Conservation (phyloP, 2,329 filamentous ascomycete genomes). For the Neophaeococcomyces aloes region DNA sequence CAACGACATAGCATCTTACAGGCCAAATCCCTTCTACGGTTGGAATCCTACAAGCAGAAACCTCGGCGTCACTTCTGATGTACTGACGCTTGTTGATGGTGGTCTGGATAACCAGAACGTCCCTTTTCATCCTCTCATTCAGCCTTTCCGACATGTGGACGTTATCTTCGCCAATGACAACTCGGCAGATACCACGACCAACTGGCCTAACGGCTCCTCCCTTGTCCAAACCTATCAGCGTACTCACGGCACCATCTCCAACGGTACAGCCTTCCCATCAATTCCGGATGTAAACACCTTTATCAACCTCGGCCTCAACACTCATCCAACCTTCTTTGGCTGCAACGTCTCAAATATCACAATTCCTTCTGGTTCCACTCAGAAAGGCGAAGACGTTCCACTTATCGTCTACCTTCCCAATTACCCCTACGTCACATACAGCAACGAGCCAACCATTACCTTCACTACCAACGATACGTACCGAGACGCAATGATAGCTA, state of each 20-base stretch:
- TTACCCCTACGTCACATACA: constrained; percentile 62
- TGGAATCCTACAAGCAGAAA: constrained; percentile 50
- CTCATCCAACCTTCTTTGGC: constrained; percentile 67
- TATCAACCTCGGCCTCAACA: constrained; percentile 65
- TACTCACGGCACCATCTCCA: constrained; percentile 47
- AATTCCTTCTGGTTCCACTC: constrained; percentile 20
- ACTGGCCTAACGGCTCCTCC: constrained; percentile 69
- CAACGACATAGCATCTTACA: constrained; percentile 64
- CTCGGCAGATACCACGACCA: constrained; percentile 57
- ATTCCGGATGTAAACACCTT: constrained; percentile 69
- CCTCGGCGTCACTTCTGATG: constrained; percentile 40
- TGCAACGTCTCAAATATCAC: constrained; percentile 59
- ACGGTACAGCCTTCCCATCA: constrained; percentile 60
- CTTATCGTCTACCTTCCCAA: constrained; percentile 84
- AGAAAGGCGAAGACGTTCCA: constrained; percentile 42
- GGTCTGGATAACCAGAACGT: constrained; percentile 71
- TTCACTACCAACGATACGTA: constrained; percentile 29
- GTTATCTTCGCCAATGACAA: constrained; percentile 73
- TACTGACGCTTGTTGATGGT: constrained; percentile 66
- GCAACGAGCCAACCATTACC: constrained; percentile 53
- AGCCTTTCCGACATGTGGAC: constrained; percentile 61
- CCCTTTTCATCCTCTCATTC: constrained; percentile 65
- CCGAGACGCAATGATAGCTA: constrained; percentile 71
- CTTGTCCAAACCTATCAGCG: constrained; percentile 65
- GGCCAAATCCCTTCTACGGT: constrained; percentile 63